A percentile compares a stretch with the other conserved stretches of the same genome.
Conservation (phyloP, 2,329 filamentous ascomycete species). For the Hypomyces perniciosus region DNA sequence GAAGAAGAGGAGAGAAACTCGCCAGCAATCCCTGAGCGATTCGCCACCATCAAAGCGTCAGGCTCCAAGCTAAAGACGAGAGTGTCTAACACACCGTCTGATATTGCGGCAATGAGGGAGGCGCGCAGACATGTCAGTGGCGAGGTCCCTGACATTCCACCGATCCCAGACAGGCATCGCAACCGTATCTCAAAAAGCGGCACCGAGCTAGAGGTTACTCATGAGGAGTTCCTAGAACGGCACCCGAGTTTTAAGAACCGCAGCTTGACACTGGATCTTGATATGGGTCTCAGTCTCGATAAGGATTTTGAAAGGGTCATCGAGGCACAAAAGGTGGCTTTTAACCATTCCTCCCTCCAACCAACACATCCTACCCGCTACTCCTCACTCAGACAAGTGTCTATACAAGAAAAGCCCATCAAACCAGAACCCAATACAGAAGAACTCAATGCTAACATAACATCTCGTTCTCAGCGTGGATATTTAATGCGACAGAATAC, state of each 20-base stretch:
- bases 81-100: constrained; percentile 79
- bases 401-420: constrained; percentile 19
- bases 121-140: constrained; percentile 78
- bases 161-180: constrained; percentile 56
- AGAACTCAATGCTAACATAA: constrained; percentile 55
- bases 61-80: constrained; percentile 85
- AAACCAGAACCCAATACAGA: constrained; percentile 12
- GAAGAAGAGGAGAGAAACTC: constrained; percentile 45
- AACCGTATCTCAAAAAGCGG: constrained; percentile 48
- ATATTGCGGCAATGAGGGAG: constrained; percentile 78
- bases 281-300: constrained; percentile 80
- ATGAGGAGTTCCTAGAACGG: constrained; percentile 47
- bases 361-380: constrained; percentile 15
- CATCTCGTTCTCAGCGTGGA: constrained; percentile 71
- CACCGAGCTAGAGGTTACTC: constrained; percentile 29
- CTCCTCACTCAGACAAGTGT: constrained; percentile 41
- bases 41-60: constrained; percentile 84
- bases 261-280: constrained; percentile 75
- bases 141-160: constrained; percentile 55
- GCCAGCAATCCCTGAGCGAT: constrained; percentile 67
- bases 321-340: constrained; percentile 85
- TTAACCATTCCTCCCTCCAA: constrained; percentile 18
- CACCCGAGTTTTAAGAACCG: constrained; percentile 73
- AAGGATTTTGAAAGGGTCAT: constrained; percentile 93
- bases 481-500: constrained; percentile 99